Percentiles rank a stretch among this genome's conserved stretches.
Evolutionary conservation across 1,284 basidiomycete species (phyloP).

Genomic region (Ceratobasidium sp.): DNA sequence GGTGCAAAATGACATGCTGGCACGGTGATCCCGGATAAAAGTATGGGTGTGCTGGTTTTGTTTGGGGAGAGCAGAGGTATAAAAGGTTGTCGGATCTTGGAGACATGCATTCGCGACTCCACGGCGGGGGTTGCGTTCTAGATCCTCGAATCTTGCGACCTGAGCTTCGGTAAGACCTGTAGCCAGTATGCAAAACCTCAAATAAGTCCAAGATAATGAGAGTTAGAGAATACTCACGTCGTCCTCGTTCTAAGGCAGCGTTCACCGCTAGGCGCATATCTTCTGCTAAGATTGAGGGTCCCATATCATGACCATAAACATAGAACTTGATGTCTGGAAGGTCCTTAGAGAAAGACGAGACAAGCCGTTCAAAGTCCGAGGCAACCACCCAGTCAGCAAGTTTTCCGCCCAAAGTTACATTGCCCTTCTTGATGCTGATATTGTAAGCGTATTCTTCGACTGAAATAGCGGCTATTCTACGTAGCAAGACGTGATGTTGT

Average conservation of each 20-base stretch:
- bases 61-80: constrained; percentile 41
- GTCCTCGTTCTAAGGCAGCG: constrained; percentile 57
- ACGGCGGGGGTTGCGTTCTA: constrained; percentile 56
- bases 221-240: constrained; percentile 55
- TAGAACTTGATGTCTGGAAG: constrained; percentile 50
- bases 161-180: constrained; percentile 59
- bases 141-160: constrained; percentile 58
- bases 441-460: constrained; percentile 51
- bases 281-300: constrained; percentile 58
- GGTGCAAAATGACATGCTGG: constrained; percentile 65
- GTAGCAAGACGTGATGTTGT: constrained; percentile 49
- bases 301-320: constrained; percentile 60
- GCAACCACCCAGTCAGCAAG: constrained; percentile 44
- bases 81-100: constrained; percentile 55
- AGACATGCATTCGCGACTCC: constrained; percentile 55
- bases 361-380: constrained; percentile 38
- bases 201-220: not conserved
- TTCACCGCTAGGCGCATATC: constrained; percentile 60
- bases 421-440: constrained; percentile 52
- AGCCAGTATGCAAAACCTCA: not conserved
- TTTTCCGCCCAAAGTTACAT: constrained; percentile 39
- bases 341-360: constrained; percentile 46
- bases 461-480: constrained; percentile 50
- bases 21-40: constrained; percentile 62
- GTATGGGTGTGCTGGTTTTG: constrained; percentile 49